Base-by-base conservation (phyloP, 805 yeast genomes). In the Barnettozyma californica region DNA sequence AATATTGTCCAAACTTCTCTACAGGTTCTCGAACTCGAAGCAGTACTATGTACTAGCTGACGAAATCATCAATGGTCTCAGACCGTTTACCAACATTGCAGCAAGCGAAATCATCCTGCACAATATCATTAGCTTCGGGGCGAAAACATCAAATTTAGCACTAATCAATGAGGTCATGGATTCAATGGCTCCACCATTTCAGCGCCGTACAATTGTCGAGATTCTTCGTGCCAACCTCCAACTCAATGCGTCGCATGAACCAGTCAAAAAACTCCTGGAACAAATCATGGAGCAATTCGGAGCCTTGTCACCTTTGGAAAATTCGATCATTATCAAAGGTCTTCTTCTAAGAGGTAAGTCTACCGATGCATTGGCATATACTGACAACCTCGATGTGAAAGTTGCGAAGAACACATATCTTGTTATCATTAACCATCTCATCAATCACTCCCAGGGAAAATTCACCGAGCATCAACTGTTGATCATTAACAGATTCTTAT, bases 31-130 rank as follows among this genome's bases (percentile, higher is more conserved):
- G 3, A 51, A 45, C 25, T 48, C 56, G 2, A 46, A 43, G 25
- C 43, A 42, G 26, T 57, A 54, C 36, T 21, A 26, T 13, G n/a
- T 11, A 2, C 18, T 53, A 8, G 54, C 61, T 3, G 41, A 31
- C 2, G 62, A 60, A 23, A 54, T 60, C 18, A 50, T 60, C 14
- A 34, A 40, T 4, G 38, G 45, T 26, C 42, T 60, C n/a, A 57
- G 57, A 19, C 41, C 46, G 9, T 49, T 53, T 3, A 51, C 33
- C 13, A 31, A 33, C 10, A 31, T 14, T 5, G 19, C n/a, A 5
- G 43, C 40, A n/a, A 47, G 35, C 35, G 50, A 47, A 29, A 41
- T 37, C 26, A 52, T 11, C 38, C 49, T 3, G 31, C 48, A 8
- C 43, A 47, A 59, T 6, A 23, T 60, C 9, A 45, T 60, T 20